Conservation (phyloP, 1,284 basidiomycete genomes). For the Exsudoporus floridanus region DNA sequence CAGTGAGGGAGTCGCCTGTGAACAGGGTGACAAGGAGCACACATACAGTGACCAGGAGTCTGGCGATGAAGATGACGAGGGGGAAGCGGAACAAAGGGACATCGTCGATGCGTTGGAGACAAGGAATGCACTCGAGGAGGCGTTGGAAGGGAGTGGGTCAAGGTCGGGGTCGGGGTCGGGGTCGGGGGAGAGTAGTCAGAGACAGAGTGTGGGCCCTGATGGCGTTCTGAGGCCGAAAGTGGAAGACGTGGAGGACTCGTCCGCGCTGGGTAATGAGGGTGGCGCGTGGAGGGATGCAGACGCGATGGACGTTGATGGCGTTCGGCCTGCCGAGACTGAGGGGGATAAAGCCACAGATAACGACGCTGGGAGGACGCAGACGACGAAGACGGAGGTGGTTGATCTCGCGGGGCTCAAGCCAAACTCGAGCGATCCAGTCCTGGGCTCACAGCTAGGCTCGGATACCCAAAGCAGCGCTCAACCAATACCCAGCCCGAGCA, state of each 20-base stretch:
- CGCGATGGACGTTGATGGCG: conserved; percentile 40
- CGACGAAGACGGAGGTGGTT: conserved; percentile 28
- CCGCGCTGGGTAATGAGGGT: conserved; percentile 41
- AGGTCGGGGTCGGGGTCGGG: conserved; percentile 11
- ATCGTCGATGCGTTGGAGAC: conserved; percentile 60
- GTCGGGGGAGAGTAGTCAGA: conserved; percentile 34
- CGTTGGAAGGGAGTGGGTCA: conserved; percentile 42
- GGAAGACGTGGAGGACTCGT: conserved; percentile 61
- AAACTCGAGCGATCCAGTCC: conserved; percentile 50
- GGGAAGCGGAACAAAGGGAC: conserved; percentile 50
- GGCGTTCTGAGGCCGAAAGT: conserved; percentile 51
- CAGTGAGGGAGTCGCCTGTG: conserved; percentile 24
- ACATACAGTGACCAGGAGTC: conserved; percentile 51
- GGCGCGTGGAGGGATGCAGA: conserved; percentile 22
- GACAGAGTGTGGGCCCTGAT: conserved; percentile 31
- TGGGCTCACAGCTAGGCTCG: conserved; percentile 43
- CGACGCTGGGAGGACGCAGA: conserved; percentile 22
- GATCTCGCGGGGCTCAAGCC: conserved; percentile 35
- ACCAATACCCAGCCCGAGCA: conserved; percentile 34
- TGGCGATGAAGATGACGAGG: conserved; percentile 60
- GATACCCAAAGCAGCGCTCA: conserved; percentile 34
- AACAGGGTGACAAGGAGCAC: conserved; percentile 28
- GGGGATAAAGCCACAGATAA: conserved; percentile 31
- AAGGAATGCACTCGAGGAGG: conserved; percentile 48
- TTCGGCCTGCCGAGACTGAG: conserved; percentile 33